Conservation (phyloP, 768 basidiomycete genomes). For the Hypholoma sublateritium region DNA sequence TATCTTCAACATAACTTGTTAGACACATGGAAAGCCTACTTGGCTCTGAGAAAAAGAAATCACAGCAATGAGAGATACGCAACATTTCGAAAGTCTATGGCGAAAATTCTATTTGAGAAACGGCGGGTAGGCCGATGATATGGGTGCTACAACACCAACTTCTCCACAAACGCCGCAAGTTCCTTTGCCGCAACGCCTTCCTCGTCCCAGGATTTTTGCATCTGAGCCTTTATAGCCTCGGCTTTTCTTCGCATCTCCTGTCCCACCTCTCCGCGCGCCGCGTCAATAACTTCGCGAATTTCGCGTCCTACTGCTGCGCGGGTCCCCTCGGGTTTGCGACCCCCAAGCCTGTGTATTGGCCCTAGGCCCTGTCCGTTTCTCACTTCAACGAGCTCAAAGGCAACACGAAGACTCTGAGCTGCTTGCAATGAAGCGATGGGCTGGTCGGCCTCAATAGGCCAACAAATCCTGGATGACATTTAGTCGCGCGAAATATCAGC, state of each 20-base stretch:
- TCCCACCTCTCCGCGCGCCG: constrained; percentile 4
- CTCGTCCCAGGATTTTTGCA: constrained; percentile 8
- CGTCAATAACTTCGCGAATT: constrained; percentile 9
- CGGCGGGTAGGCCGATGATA: too few species aligned
- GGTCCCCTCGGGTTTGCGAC: constrained; percentile 6
- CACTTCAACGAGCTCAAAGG: constrained; percentile 15
- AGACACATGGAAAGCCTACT: too few species aligned
- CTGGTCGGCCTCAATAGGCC: constrained; percentile 14
- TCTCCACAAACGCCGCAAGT: constrained; percentile 3
- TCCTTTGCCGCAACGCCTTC: constrained; percentile 4
- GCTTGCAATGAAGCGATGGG: constrained; percentile 6
- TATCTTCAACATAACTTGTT: too few species aligned
- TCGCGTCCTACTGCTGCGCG: constrained; percentile 8
- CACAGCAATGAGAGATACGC: too few species aligned
- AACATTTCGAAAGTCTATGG: too few species aligned
- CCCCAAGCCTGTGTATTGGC: constrained; percentile 8
- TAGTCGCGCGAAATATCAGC: background rate
- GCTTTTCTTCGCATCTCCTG: background rate
- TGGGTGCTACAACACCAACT: background rate
- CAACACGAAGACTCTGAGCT: constrained; percentile 5
- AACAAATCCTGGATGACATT: constrained; percentile 5
- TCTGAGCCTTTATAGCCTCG: background rate
- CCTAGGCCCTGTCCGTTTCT: constrained; percentile 11
- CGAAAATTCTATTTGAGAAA: too few species aligned
- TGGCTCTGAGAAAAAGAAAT: too few species aligned